These are phyloP conservation scores for Auricularia heimuer DNA, from an alignment of 768 basidiomycete genomes.

Conservation along the genomic window DNA sequence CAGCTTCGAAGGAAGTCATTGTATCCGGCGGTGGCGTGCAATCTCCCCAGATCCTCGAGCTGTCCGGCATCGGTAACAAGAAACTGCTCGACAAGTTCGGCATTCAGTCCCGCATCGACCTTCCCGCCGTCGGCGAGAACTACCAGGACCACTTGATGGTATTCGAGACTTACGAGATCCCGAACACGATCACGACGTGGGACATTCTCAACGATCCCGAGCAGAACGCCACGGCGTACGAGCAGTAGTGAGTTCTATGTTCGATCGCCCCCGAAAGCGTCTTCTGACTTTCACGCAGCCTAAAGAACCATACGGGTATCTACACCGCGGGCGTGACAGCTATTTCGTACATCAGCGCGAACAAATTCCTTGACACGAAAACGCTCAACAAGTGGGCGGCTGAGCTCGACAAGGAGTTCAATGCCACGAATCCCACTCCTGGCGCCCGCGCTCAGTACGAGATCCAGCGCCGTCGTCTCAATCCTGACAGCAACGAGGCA, in stretches of 20 bases:
- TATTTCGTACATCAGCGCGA: not conserved
- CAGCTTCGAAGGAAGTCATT: constrained; percentile 41
- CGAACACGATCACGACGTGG: constrained; percentile 5
- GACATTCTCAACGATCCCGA: constrained; percentile 8
- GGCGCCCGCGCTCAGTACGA: constrained; percentile 2
- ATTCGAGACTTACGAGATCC: not conserved
- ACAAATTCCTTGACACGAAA: not conserved
- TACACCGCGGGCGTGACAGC: not conserved
- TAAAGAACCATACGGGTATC: not conserved
- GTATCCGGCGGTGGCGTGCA: constrained; percentile 35
- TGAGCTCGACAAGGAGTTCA: constrained; percentile 3
- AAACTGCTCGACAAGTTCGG: constrained; percentile 36
- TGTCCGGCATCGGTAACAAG: constrained; percentile 58
- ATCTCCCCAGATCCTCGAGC: constrained; percentile 43
- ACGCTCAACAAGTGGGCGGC: not conserved
- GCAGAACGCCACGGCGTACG: not conserved
- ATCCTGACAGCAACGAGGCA: constrained; percentile 1
- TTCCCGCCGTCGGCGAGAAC: constrained; percentile 71
- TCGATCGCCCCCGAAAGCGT: no score
- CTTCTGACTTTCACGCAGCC: not conserved
- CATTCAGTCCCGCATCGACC: constrained; percentile 44
- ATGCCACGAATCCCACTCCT: not conserved
- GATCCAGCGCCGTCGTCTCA: constrained; percentile 3
- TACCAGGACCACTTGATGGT: constrained; percentile 15
- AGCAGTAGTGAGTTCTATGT: not conserved